Evolutionary conservation across 2,329 filamentous ascomycete genomes (phyloP).

Genomic region (Alternaria postmessia): DNA sequence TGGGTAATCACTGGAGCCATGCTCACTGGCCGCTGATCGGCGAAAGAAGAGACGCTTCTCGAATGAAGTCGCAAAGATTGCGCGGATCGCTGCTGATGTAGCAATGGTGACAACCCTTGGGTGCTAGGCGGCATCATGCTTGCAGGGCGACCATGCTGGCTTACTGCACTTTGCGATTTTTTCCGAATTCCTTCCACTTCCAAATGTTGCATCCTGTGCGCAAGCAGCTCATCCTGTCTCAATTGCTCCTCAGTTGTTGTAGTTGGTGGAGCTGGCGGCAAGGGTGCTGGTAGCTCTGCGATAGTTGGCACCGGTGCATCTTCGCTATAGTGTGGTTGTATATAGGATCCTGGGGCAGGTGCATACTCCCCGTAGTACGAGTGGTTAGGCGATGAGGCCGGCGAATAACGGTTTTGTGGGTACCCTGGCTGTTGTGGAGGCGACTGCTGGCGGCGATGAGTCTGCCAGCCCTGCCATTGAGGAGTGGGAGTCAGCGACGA

Average conservation of each 20-base stretch:
- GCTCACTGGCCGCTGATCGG: neutral
- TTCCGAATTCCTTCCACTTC: conserved; percentile 36
- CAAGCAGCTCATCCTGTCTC: conserved; percentile 42
- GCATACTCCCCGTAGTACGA: conserved; percentile 10
- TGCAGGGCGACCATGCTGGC: conserved; percentile 20
- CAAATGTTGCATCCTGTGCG: conserved; percentile 38
- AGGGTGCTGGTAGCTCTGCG: conserved; percentile 40
- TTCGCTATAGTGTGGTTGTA: conserved; percentile 34
- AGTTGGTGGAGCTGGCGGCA: conserved; percentile 37
- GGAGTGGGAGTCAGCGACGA: conserved; percentile 3
- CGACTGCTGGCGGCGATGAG: conserved; percentile 20
- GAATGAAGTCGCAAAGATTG: conserved; percentile 19
- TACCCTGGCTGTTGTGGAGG: conserved; percentile 6
- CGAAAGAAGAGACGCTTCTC: conserved; percentile 19
- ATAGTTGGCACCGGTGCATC: conserved; percentile 20
- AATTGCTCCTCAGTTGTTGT: conserved; percentile 40
- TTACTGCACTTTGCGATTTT: conserved; percentile 32
- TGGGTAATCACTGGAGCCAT: neutral
- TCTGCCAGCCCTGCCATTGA: conserved; percentile 16
- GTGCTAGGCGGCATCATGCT: conserved; percentile 20
- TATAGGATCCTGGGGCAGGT: conserved; percentile 14
- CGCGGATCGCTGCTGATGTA: conserved; percentile 25
- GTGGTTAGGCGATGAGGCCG: conserved; percentile 8
- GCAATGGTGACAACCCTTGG: conserved; percentile 17
- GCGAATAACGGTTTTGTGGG: conserved; percentile 18